Base-by-base conservation (phyloP, 441 rosid genomes). In the Populus trichocarpa region DNA sequence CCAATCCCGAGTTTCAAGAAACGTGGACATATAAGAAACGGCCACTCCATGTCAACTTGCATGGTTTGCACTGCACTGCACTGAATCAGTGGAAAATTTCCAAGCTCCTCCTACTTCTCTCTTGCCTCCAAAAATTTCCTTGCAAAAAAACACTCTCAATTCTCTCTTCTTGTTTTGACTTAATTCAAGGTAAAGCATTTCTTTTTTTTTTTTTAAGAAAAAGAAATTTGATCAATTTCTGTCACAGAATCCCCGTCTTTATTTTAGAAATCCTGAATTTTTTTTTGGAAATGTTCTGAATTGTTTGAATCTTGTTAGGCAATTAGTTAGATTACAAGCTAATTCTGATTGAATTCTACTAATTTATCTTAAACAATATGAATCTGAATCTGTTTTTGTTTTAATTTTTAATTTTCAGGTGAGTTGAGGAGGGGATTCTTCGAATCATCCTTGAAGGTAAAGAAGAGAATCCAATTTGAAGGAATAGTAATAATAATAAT, bases 371-470 rank as follows among this genome's bases (percentile, higher is more conserved):
- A 46, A 46, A 14, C 57, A 46, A 4, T 40, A 40, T 3, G 50
- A 40, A 40, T 40, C 14, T 40, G 50, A 40, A 46, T 46, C 20
- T 46, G 57, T 46, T 26, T 68, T 32, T 63, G 9, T 81, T 66
- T 10, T 63, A 50, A 40, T 28, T 25, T 13, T 77, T 70, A 12
- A 13, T 69, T 46, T 63, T 22, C 67, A 72, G 33, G 38, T 46
- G 57, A 14, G 57, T 46, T 14, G 57, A 14, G 53, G 53, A 13
- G 57, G 75, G 74, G 79, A 79, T 83, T 80, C 67, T 42, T 83
- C 80, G 74, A 79, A 77, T 85, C 81, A 77, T 84, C 81, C 86
- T 89, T 88, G 85, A 77, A 87, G 83, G 36, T 33, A 30, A 85
- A 82, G 79, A 75, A 81, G 78, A 61, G 88, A 42, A 84, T 83